phyloP scores from a whole-genome alignment of 257 asterid genomes.

The Solanum chmielewskii region DNA sequence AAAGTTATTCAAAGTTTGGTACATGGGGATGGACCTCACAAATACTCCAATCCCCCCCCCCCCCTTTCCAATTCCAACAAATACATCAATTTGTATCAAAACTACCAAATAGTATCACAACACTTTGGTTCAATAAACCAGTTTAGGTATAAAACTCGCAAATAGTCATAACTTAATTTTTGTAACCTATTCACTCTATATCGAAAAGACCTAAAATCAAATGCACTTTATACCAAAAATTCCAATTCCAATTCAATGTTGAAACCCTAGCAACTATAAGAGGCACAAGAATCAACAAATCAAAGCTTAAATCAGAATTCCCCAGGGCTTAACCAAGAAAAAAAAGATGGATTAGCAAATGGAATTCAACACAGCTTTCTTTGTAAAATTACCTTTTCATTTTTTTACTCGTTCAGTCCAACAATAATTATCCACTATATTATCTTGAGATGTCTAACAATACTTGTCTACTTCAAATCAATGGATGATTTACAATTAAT shows the following conservation, averaged over 20 bases:
- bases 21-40: too few relatives aligned
- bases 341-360: background rate
- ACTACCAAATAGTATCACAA: background rate
- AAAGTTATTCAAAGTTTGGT: too few relatives aligned
- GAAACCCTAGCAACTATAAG: background rate
- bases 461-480: too few relatives aligned
- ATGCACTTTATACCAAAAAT: background rate
- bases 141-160: background rate
- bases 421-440: too few relatives aligned
- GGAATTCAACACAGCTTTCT: background rate
- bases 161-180: background rate
- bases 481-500: background rate
- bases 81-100: background rate
- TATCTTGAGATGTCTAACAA: too few relatives aligned
- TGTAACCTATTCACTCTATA: background rate
- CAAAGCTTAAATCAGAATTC: background rate
- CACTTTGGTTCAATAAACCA: background rate
- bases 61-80: background rate
- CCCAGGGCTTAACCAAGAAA: background rate
- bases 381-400: background rate
- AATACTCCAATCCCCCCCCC: rapidly evolving
- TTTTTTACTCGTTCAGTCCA: too few relatives aligned
- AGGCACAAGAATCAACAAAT: background rate
- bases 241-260: background rate
- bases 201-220: background rate